Percentiles rank a stretch among this genome's conserved stretches.
Conservation (phyloP, 2,329 filamentous ascomycete species). For the Acrocalymma vagum region DNA sequence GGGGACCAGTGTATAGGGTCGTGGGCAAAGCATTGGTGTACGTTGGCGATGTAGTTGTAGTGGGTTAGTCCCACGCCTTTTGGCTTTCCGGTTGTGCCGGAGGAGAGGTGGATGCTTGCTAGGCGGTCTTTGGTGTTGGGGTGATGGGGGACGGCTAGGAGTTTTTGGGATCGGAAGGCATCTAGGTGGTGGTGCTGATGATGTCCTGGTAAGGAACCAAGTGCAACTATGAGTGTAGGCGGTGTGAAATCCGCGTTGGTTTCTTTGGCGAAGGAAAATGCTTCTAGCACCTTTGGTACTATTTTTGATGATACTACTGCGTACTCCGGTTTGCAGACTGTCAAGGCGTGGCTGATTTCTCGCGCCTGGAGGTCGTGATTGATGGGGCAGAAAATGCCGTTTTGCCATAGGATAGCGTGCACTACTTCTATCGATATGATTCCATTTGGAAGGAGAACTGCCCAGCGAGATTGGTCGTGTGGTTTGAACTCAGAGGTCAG, state of each 20-base stretch:
- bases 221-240: too few species aligned
- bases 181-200: too few species aligned
- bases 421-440: constrained; percentile 56
- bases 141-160: constrained; percentile 19
- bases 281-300: constrained; percentile 17
- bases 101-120: constrained; percentile 23
- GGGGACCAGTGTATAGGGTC: constrained; percentile 12
- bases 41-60: constrained; percentile 33
- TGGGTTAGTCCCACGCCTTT: constrained; percentile 31
- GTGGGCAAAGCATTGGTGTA: constrained; percentile 25
- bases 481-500: too few species aligned
- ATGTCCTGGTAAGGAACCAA: too few species aligned
- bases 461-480: constrained; percentile 48
- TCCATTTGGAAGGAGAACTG: constrained; percentile 55
- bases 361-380: constrained; percentile 30
- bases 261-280: constrained; percentile 13
- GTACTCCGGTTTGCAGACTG: constrained; percentile 53
- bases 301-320: constrained; percentile 50
- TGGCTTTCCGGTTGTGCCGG: constrained; percentile 26
- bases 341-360: constrained; percentile 44
- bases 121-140: constrained; percentile 18
- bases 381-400: constrained; percentile 34
- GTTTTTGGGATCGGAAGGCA: constrained; percentile 9
- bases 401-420: constrained; percentile 48
- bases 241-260: too few species aligned